These are phyloP conservation scores for Pleurotus pulmonarius DNA, from an alignment of 768 basidiomycete genomes.

Conservation along the genomic window DNA sequence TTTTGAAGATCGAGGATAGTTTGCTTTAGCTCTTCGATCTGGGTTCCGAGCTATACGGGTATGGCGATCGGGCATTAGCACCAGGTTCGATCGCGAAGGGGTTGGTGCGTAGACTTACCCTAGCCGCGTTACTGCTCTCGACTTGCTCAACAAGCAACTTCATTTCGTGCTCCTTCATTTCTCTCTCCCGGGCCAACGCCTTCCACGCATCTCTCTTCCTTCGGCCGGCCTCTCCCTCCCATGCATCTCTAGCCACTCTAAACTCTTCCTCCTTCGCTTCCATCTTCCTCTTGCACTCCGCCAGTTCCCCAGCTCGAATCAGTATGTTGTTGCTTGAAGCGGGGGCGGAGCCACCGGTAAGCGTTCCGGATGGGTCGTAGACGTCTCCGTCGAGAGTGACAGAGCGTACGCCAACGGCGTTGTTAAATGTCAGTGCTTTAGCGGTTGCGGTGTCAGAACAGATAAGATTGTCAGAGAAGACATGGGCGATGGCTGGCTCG, in stretches of 20 bases:
- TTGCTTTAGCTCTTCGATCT: conserved; percentile 71
- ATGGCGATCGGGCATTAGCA: not conserved
- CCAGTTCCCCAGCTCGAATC: conserved; percentile 79
- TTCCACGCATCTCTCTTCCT: conserved; percentile 65
- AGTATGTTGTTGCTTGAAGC: conserved; percentile 64
- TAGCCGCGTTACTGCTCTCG: conserved; percentile 82
- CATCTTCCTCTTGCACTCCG: conserved; percentile 62
- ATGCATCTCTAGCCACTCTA: conserved; percentile 46
- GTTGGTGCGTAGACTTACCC: conserved; percentile 46
- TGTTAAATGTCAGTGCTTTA: conserved; percentile 81
- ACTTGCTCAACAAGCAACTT: conserved; percentile 79
- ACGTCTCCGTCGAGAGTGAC: conserved; percentile 95
- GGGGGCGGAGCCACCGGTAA: conserved; percentile 89
- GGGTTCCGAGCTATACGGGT: conserved; percentile 61
- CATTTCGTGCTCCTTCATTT: conserved; percentile 89
- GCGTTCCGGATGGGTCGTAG: conserved; percentile 93
- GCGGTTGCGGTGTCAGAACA: conserved; percentile 88
- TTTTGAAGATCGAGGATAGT: conserved; percentile 54
- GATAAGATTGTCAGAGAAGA: conserved; percentile 90
- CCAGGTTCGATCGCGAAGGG: not conserved
- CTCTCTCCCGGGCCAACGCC: conserved; percentile 59
- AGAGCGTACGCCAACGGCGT: conserved; percentile 64
- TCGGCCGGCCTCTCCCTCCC: conserved; percentile 57
- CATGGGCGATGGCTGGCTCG: conserved; percentile 84
- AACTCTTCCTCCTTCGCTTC: conserved; percentile 38